Percentiles rank a stretch among this genome's conserved stretches.
Evolutionary conservation across 2,329 filamentous ascomycete genomes (phyloP).

Genomic region (Didymella exigua): DNA sequence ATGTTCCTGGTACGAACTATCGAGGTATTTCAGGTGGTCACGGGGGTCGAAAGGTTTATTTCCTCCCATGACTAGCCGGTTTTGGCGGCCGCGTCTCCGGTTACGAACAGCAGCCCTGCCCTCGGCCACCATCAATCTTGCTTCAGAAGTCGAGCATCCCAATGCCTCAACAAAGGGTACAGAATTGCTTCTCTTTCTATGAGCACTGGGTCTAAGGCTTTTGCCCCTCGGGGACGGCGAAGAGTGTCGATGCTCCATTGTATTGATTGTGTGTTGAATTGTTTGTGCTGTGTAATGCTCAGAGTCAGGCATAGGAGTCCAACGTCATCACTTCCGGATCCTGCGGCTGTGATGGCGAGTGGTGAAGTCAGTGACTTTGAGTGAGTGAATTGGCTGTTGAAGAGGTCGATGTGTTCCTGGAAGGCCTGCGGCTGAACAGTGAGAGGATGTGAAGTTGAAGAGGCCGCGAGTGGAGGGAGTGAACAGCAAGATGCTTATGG

Average conservation of each 20-base stretch:
- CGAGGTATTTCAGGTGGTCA: conserved; percentile 42
- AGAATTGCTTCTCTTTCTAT: conserved; percentile 46
- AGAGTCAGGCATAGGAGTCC: conserved; percentile 21
- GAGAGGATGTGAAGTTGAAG: conserved; percentile 23
- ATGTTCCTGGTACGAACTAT: conserved; percentile 22
- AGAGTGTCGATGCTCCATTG: conserved; percentile 38
- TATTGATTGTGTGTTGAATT: conserved; percentile 1
- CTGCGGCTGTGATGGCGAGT: conserved; percentile 19
- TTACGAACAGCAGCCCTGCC: conserved; percentile 43
- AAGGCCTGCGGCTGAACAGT: background rate
- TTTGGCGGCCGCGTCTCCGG: conserved; percentile 33
- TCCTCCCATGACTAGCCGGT: conserved; percentile 27
- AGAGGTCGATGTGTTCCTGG: background rate
- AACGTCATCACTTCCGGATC: conserved; percentile 33
- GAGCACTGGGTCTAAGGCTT: conserved; percentile 29
- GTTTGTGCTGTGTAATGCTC: conserved; percentile 9
- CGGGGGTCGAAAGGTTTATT: conserved; percentile 32
- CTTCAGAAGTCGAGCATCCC: conserved; percentile 45
- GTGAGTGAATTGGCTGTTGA: background rate
- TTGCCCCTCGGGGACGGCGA: conserved; percentile 22
- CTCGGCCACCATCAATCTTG: conserved; percentile 43
- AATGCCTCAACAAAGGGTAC: conserved; percentile 43
- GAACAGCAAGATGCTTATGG: conserved; percentile 20
- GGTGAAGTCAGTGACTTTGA: background rate
- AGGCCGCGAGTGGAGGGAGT: conserved; percentile 23